Base-by-base conservation (phyloP, 805 yeast genomes). In the Ogataea kodamae region DNA sequence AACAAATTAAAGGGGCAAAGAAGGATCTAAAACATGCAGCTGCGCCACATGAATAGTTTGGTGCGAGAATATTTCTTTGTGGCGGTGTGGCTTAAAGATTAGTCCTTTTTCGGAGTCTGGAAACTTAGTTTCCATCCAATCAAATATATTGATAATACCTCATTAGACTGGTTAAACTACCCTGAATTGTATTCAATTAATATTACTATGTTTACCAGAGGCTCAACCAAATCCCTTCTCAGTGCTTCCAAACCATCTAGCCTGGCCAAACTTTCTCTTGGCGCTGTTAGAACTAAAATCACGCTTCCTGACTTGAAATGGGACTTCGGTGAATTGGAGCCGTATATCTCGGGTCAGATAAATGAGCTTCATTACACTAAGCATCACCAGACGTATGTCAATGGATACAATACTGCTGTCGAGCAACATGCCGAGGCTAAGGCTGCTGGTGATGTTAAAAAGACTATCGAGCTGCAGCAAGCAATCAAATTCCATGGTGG, bases 331-430 rank as follows among this genome's bases (percentile, higher is more conserved):
- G 95, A 86, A 15, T 68, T 87, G 35, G 96, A 87, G 68, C 96
- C 96, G 38, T 73, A 63, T 64, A 84, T 87, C 50, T 77, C 92
- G 24, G 94, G 88, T 27, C 77, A 84, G 57, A 87, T 87, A 65
- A 88, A 85, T 63, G 92, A 83, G 61, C 46, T 79, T 33, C 96
- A 87, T 67, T 83, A 87, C 74, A 72, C 78, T 47, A 88, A 88
- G 70, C 96, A 87, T 64, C 96, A 87, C 61, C 92, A 85, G 65
- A 84, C 96, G 20, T 87, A 87, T 55, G 95, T 86, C 48, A 82
- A 73, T 57, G 89, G 92, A 29, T 84, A 76, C 68, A 88, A 87
- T 67, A 62, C 78, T 16, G 87, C 92, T 15, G 59, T 74, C 47
- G 94, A 83, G 61, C 80, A 85, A 64, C 68, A 77, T 33, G 72